Evolutionary conservation across 1,284 basidiomycete species (phyloP).

Genomic region (Athelia sp.): DNA sequence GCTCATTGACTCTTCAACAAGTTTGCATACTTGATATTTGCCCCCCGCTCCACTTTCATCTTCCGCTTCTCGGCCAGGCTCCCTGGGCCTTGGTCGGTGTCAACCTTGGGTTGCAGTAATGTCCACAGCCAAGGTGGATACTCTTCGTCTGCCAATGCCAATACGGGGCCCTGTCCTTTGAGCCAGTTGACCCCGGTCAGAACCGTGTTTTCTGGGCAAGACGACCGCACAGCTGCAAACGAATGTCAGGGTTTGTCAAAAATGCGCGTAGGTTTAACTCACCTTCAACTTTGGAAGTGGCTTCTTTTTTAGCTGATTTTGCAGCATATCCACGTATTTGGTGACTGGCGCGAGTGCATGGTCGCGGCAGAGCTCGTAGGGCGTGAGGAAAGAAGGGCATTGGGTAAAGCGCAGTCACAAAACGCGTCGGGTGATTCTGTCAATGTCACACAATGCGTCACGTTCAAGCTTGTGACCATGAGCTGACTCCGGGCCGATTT

Average conservation of each 20-base stretch:
- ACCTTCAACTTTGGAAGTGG: background rate
- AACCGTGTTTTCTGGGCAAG: constrained; percentile 68
- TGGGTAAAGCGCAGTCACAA: too few species aligned
- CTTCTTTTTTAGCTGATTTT: background rate
- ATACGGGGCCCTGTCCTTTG: constrained; percentile 78
- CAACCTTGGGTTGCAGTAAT: constrained; percentile 53
- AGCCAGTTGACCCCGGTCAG: constrained; percentile 77
- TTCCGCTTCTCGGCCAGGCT: constrained; percentile 59
- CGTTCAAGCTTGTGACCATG: too few species aligned
- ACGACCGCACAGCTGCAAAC: constrained; percentile 33
- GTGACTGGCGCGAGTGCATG: background rate
- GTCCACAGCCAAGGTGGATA: constrained; percentile 93
- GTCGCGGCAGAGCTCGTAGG: background rate
- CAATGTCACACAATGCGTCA: too few species aligned
- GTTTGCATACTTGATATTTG: constrained; percentile 67
- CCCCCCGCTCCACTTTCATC: constrained; percentile 57
- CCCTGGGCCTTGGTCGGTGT: constrained; percentile 65
- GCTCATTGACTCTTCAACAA: constrained; percentile 72
- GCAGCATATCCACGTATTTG: background rate
- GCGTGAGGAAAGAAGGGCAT: constrained; percentile 1
- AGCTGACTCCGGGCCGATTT: too few species aligned
- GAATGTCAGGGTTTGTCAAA: background rate
- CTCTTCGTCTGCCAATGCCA: constrained; percentile 78
- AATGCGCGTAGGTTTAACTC: background rate
- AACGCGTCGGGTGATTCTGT: too few species aligned